Evolutionary conservation across 2,329 filamentous ascomycete genomes (phyloP), one percentile per base, ranked within the genome.

Genomic region (Cytospora schulzeri): DNA sequence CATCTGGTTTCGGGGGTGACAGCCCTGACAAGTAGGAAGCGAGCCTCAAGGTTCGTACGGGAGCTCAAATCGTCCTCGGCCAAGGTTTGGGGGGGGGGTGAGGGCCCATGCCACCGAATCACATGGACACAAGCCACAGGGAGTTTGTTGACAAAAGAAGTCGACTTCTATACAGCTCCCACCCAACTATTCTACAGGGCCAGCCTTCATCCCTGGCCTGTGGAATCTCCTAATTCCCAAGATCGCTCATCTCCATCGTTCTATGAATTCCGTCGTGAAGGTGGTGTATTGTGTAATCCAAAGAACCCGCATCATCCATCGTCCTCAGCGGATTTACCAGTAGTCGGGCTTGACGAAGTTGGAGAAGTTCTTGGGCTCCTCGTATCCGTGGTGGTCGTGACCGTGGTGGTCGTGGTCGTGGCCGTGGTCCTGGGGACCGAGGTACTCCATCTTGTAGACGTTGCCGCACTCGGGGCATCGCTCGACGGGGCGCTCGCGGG

Each of bases 361-460:
- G 80, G 92, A 92, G 77, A 98, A 94, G 73, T 92, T 97, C 90
- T 97, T 97, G 77, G 93, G 92, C 82, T 96, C 92, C 79, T 89
- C 87, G 77, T 87, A 84, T 76, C 86, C 87, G 75, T 88, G 84
- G 76, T 83, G 79, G 76, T 84, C 76, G 77, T 80, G 73, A 69
- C 72, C 71, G 71, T 82, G 76, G 71, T 82, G 76, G 65, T 72
- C 80, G 77, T 91, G 86, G 77, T 93, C 89, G 64, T 66, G 62
- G 28, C 41, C 52, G 52, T 48, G 45, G 70, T 95, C 91, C 76
- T 88, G 78, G 59, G 93, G 88, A 68, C 95, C 95, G 70, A 97
- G 82, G 80, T 97, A 99, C 77, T 97, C 90, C 91, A 98, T 95
- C 89, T 97, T 96, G 85, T 96, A 93, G 71, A 95, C 92, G 78